Evolutionary conservation across 2,329 filamentous ascomycete species (phyloP), one percentile per base, ranked within the genome.

Genomic region (Alternaria longipes): DNA sequence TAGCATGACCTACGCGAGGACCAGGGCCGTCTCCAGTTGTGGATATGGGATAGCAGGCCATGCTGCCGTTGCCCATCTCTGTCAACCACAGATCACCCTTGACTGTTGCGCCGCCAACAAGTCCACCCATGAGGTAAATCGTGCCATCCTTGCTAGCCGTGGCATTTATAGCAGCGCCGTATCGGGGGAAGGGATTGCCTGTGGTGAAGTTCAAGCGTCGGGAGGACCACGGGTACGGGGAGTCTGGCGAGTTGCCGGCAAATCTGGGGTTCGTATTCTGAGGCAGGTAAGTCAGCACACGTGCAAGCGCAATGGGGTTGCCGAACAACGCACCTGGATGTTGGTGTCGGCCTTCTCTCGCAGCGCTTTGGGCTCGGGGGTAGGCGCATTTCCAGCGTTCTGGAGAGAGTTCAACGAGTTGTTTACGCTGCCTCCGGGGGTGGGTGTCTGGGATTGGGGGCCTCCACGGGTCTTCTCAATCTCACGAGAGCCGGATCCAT

Each of bases 61-160:
- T 88, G 77, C 88, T 94, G 8, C 90, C 90, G 32, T 82, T 84
- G 54, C 91, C 93, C 63, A 93, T 92, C 79, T 99, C 95, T 47
- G 98, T 91, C 89, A 98, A 91, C 96, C 96, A 99, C 47, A 99
- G 81, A 81, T 99, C 95, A 49, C 95, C 95, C 77, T 97, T 97
- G 45, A 98, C 95, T 3, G 93, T 97, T 38, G 93, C 92, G 68
- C 94, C 94, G 75, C 97, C 94, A 72, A 99, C 94, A 63, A 99
- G 82, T 52, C 95, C 95, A 65, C 95, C 95, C 94, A 99, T 98
- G 74, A 99, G 86, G 74, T 98, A 99, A 59, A 99, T 91, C 71
- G 97, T 93, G 61, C 96, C 96, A 80, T 99, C 95, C 81, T 98
- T 98, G 40, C 94, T 97, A 24, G 94, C 91, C 16, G 91, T 86